Evolutionary conservation across 192 early-diverging fungal species (phyloP).

Genomic region (Helicostylum pulchrum): DNA sequence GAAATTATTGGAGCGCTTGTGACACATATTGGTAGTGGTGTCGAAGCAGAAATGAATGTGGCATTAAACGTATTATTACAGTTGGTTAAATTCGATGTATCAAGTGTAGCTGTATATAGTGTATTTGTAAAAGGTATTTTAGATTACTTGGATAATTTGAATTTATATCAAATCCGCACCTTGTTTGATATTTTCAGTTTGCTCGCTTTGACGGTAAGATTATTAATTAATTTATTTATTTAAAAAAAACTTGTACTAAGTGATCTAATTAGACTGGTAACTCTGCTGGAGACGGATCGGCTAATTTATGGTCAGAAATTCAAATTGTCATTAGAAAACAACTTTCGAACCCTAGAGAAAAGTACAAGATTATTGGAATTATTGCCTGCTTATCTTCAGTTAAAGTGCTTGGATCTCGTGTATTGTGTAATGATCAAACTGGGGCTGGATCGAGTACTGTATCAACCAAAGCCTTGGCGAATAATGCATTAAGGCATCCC

Average conservation of each 20-base stretch:
- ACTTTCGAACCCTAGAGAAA: constrained; percentile 61
- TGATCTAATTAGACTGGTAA: constrained; percentile 1
- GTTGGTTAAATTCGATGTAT: constrained; percentile 47
- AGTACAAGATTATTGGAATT: constrained; percentile 70
- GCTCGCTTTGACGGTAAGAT: constrained; percentile 50
- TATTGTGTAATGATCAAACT: constrained; percentile 10
- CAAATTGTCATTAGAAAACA: constrained; percentile 74
- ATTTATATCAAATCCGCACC: constrained; percentile 58
- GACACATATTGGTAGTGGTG: constrained; percentile 74
- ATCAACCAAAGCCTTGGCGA: background rate
- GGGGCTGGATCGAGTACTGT: constrained; percentile 21
- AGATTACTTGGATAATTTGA: constrained; percentile 69
- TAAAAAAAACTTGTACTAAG: background rate
- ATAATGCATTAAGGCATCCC: constrained; percentile 18
- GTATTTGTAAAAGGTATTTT: constrained; percentile 70
- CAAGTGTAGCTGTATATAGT: constrained; percentile 54
- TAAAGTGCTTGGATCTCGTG: constrained; percentile 52
- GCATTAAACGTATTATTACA: constrained; percentile 53
- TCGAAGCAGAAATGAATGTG: constrained; percentile 57
- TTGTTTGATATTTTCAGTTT: constrained; percentile 67
- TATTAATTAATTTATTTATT: background rate
- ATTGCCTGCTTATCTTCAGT: constrained; percentile 66
- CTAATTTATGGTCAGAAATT: constrained; percentile 61
- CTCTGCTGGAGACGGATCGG: constrained; percentile 4
- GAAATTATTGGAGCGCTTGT: constrained; percentile 77